Evolutionary conservation across 1,139 yeast genomes (phyloP), one percentile per base, ranked within the genome.

Genomic region (Saccharomycopsis hybrid): DNA sequence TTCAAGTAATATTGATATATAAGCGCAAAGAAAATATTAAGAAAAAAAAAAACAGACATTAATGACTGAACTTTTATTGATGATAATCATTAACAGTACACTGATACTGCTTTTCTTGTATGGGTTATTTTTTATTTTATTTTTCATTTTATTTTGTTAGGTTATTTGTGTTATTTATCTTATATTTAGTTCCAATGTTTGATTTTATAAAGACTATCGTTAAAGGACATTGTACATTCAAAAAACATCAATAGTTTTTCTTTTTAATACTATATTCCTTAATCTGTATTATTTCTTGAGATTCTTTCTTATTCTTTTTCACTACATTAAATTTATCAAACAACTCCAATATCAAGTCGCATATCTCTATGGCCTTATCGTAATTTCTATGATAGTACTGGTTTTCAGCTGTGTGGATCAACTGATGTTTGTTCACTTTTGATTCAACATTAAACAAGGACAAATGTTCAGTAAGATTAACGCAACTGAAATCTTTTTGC

Each of bases 371-470:
- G 9, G 40, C 13, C 37, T 40, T 41, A 1, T 27, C 31, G 35
- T 52, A 52, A 7, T 52, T 47, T 29, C 51, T 40, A 18, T 45
- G 53, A 32, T 43, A 52, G 35, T 50, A 49, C 37, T 50, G 55
- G 35, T 49, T 49, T 39, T 52, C 55, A 9, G 53, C 53, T 5
- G 48, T 46, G 31, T 44, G 49, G 9, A 52, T 43, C n/a, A 52
- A 18, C 43, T 52, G 53, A 32, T 37, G 13, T 18, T 42, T 52
- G 11, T 41, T 41, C 13, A 35, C 31, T 29, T 44, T 50, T 25
- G 46, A 38, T 4, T 36, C 4, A 4, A 52, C 39, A 30, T 52
- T 39, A 31, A 52, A 52, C 31, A 52, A 24, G 5, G 30, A 30
- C 27, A 51, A 29, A 31, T 39, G 44, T 28, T 41, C 49, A 5